Conservation (phyloP, 1,284 basidiomycete genomes). For the Taiwanofungus camphoratus region DNA sequence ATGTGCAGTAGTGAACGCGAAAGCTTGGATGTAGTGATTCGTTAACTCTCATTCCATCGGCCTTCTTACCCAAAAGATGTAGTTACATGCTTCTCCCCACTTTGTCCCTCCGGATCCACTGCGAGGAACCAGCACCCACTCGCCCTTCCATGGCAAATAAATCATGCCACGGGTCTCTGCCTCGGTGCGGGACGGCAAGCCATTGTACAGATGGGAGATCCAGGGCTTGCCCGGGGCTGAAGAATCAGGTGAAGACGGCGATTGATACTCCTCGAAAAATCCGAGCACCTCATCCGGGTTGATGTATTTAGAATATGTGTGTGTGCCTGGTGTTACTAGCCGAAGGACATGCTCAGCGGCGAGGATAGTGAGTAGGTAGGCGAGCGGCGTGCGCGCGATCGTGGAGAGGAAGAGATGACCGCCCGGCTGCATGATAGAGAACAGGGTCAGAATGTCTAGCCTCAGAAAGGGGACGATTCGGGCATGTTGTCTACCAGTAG, state of each 20-base stretch:
- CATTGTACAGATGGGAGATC: conserved; percentile 39
- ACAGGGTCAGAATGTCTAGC: neutral
- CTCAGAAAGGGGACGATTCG: neutral
- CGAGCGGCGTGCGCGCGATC: conserved; percentile 89
- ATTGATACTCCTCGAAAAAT: conserved; percentile 70
- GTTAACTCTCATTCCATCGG: conserved; percentile 29
- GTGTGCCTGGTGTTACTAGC: conserved; percentile 86
- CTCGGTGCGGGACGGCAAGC: conserved; percentile 50
- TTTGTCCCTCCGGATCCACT: conserved; percentile 46
- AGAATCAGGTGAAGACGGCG: conserved; percentile 27
- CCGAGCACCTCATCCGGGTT: conserved; percentile 83
- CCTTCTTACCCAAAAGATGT: conserved; percentile 76
- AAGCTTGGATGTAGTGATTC: no score
- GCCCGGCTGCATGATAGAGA: conserved; percentile 59
- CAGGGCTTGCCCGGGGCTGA: conserved; percentile 27
- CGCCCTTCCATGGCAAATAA: conserved; percentile 72
- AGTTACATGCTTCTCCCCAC: conserved; percentile 71
- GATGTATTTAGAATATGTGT: conserved; percentile 89
- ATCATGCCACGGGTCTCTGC: conserved; percentile 81
- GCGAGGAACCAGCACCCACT: conserved; percentile 68
- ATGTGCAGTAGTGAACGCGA: no score
- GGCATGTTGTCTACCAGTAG: no score
- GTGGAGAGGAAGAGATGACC: conserved; percentile 96
- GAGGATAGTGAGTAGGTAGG: conserved; percentile 88
- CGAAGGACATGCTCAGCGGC: conserved; percentile 83